phyloP scores from a whole-genome alignment of 768 basidiomycete species.

The Pleurotus eryngii region DNA sequence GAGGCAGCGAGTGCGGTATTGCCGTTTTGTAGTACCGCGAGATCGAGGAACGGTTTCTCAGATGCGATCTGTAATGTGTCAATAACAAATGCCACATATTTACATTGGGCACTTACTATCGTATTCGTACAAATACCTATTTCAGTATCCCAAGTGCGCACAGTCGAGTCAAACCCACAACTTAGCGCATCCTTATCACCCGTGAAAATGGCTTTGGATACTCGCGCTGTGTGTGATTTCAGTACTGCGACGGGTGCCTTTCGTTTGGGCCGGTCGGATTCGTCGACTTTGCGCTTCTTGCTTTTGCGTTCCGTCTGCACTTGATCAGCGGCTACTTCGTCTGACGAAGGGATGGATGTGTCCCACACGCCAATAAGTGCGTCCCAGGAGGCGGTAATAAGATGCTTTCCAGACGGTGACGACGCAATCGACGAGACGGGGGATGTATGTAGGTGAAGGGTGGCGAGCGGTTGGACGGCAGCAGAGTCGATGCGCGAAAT shows the following conservation, averaged over 20 bases:
- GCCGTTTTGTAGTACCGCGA: constrained; percentile 45
- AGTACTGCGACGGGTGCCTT: constrained; percentile 74
- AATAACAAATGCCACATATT: neutral
- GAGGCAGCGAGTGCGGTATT: constrained; percentile 57
- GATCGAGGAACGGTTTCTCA: constrained; percentile 72
- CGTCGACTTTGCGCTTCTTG: constrained; percentile 59
- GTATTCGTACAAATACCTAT: constrained; percentile 68
- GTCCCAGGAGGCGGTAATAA: constrained; percentile 90
- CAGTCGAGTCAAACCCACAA: constrained; percentile 87
- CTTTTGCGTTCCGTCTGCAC: constrained; percentile 46
- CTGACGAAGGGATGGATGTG: constrained; percentile 52
- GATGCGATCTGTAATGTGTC: constrained; percentile 48
- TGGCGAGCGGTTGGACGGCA: constrained; percentile 46
- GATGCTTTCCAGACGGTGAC: constrained; percentile 49
- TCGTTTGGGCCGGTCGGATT: constrained; percentile 37
- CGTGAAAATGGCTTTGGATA: constrained; percentile 70
- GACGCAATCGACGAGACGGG: constrained; percentile 72
- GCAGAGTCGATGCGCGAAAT: constrained; percentile 36
- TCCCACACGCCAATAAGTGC: constrained; percentile 81
- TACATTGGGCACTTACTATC: constrained; percentile 45
- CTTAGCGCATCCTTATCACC: constrained; percentile 52
- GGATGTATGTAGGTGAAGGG: constrained; percentile 79
- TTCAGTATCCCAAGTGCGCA: constrained; percentile 85
- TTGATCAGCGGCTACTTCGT: constrained; percentile 56
- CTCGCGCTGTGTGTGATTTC: constrained; percentile 79